Evolutionary conservation across 2,329 filamentous ascomycete genomes (phyloP).

Genomic region (Diaporthe velutina): DNA sequence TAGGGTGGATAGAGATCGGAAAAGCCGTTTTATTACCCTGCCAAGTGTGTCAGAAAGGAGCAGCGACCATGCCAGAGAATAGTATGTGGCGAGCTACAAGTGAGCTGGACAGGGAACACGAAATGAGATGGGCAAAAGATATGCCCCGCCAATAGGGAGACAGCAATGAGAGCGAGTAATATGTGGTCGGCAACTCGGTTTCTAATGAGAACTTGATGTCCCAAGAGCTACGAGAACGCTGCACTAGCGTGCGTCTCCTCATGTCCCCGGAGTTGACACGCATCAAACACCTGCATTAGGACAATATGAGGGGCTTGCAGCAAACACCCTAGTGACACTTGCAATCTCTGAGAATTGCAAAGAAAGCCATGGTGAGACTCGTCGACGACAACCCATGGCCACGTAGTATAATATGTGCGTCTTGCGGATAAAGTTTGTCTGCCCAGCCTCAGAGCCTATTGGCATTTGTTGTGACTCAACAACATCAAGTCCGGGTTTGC

Average conservation of each 20-base stretch:
- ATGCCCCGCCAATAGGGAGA: not conserved
- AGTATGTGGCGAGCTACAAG: not conserved
- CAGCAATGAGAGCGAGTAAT: not conserved
- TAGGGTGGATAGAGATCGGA: conserved; percentile 43
- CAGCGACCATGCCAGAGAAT: not conserved
- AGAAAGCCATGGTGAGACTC: conserved; percentile 21
- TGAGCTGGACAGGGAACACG: conserved; percentile 9
- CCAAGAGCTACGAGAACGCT: conserved; percentile 25
- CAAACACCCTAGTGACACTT: not conserved
- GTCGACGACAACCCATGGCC: not conserved
- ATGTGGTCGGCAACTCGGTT: conserved; percentile 9
- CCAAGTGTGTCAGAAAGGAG: conserved; percentile 40
- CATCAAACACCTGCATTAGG: conserved; percentile 7
- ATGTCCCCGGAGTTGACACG: not conserved
- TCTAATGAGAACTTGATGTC: not conserved
- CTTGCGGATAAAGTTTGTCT: conserved; percentile 15
- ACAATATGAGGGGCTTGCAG: conserved; percentile 2
- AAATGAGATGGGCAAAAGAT: conserved; percentile 1
- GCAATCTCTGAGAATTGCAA: conserved; percentile 4
- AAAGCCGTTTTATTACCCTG: conserved; percentile 42
- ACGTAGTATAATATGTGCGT: conserved; percentile 8
- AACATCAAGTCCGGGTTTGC: conserved; percentile 7
- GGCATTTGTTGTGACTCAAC: conserved; percentile 22
- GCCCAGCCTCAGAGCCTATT: not conserved
- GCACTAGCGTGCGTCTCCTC: conserved; percentile 18